Percentiles rank a stretch among this genome's conserved stretches.
Conservation (phyloP, 2,329 filamentous ascomycete species). For the Pestalotiopsis sp. region DNA sequence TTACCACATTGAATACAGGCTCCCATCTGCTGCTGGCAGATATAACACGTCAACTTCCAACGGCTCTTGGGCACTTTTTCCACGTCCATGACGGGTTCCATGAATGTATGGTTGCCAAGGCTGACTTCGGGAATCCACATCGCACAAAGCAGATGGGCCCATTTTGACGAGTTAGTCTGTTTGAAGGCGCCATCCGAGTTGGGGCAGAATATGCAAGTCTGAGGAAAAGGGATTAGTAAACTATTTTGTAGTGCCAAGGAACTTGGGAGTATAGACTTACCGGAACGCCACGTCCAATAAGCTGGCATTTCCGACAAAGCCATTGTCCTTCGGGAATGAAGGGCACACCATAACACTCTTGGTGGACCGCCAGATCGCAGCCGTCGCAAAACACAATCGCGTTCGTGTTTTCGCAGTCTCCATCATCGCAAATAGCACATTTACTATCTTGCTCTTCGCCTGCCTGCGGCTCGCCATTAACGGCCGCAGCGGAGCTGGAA, state of each 20-base stretch:
- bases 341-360: slow-evolving; percentile 97
- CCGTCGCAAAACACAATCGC: slow-evolving; percentile 99
- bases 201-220: slow-evolving; percentile 97
- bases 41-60: slow-evolving; percentile 94
- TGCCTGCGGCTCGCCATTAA: slow-evolving; percentile 86
- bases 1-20: slow-evolving; percentile 98
- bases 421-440: slow-evolving; percentile 96
- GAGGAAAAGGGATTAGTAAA: slow-evolving; percentile 16
- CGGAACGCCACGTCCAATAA: slow-evolving; percentile 88
- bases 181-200: slow-evolving; percentile 98
- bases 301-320: slow-evolving; percentile 95
- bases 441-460: slow-evolving; percentile 97
- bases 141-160: slow-evolving; percentile 94
- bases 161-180: slow-evolving; percentile 93
- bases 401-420: slow-evolving; percentile 99
- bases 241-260: not conserved
- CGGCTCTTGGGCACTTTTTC: slow-evolving; percentile 94
- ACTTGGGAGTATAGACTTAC: slow-evolving; percentile 47
- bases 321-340: slow-evolving; percentile 99
- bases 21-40: slow-evolving; percentile 96
- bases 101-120: slow-evolving; percentile 92
- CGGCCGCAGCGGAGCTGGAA: slow-evolving; percentile 91
- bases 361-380: slow-evolving; percentile 95
- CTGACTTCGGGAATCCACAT: slow-evolving; percentile 99
- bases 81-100: slow-evolving; percentile 97